Conservation (phyloP, 345 rosid genomes). For the Citrus australasica region DNA sequence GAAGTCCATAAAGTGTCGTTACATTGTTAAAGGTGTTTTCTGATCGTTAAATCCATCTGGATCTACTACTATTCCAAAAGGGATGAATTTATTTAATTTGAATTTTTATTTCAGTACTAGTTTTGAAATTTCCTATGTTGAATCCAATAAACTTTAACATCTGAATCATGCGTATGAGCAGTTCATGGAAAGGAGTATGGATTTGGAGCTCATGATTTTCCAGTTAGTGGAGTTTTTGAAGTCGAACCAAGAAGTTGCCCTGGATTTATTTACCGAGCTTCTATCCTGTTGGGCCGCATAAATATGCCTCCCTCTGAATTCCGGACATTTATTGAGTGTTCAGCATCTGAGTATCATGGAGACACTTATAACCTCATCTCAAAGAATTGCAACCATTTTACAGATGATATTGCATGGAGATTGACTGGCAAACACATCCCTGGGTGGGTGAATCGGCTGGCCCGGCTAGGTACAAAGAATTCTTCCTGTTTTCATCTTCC, state of each 20-base stretch:
- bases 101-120: background rate
- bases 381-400: slow-evolving; percentile 82
- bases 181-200: slow-evolving; percentile 84
- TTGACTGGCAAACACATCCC: slow-evolving; percentile 58
- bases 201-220: slow-evolving; percentile 76
- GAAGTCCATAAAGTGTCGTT: background rate
- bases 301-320: slow-evolving; percentile 50
- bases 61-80: background rate
- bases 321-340: slow-evolving; percentile 51
- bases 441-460: slow-evolving; percentile 80
- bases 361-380: slow-evolving; percentile 77
- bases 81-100: background rate
- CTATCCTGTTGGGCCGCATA: slow-evolving; percentile 42
- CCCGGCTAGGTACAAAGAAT: slow-evolving; percentile 51
- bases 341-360: slow-evolving; percentile 76
- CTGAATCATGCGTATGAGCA: slow-evolving; percentile 20
- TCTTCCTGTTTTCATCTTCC: background rate
- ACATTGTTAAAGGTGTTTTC: background rate
- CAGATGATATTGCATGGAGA: slow-evolving; percentile 53
- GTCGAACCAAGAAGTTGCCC: slow-evolving; percentile 76
- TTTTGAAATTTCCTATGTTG: background rate
- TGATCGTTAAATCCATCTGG: background rate
- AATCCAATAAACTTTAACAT: background rate
- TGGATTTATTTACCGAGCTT: slow-evolving; percentile 58
- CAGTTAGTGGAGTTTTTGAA: slow-evolving; percentile 76